A percentile compares a stretch with the other conserved stretches of the same genome.
Conservation (phyloP, 768 basidiomycete genomes). For the Lentinula sp. region DNA sequence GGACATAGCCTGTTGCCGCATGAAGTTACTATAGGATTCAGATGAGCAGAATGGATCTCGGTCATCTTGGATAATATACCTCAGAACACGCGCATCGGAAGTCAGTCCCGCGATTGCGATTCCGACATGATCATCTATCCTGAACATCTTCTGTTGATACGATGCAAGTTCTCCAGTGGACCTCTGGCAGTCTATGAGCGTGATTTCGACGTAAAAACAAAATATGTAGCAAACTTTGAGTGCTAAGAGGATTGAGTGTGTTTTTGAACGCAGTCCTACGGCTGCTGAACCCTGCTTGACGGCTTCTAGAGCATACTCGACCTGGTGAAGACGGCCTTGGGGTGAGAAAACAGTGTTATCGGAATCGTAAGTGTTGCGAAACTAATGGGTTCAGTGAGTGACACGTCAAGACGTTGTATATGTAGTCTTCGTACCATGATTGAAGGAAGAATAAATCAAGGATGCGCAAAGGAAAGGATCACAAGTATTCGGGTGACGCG, state of each 20-base stretch:
- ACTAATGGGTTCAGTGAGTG: constrained; percentile 34
- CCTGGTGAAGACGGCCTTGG: constrained; percentile 94
- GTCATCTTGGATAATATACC: constrained; percentile 39
- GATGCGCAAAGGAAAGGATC: background rate
- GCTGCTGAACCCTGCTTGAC: constrained; percentile 99
- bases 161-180: constrained; percentile 97
- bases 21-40: constrained; percentile 73
- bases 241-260: constrained; percentile 87
- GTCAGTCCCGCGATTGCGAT: constrained; percentile 99
- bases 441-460: background rate
- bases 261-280: constrained; percentile 92
- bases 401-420: background rate
- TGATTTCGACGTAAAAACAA: background rate
- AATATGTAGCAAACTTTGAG: constrained; percentile 61
- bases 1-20: constrained; percentile 97
- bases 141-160: constrained; percentile 99
- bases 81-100: constrained; percentile 94
- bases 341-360: constrained; percentile 98
- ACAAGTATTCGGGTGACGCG: background rate
- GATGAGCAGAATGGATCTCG: background rate
- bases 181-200: constrained; percentile 44
- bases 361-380: constrained; percentile 96
- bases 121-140: constrained; percentile 99
- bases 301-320: constrained; percentile 98
- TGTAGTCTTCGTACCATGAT: constrained; percentile 1